Base-by-base conservation (phyloP, 768 basidiomycete genomes). In the Termitomyces eurrhizus region DNA sequence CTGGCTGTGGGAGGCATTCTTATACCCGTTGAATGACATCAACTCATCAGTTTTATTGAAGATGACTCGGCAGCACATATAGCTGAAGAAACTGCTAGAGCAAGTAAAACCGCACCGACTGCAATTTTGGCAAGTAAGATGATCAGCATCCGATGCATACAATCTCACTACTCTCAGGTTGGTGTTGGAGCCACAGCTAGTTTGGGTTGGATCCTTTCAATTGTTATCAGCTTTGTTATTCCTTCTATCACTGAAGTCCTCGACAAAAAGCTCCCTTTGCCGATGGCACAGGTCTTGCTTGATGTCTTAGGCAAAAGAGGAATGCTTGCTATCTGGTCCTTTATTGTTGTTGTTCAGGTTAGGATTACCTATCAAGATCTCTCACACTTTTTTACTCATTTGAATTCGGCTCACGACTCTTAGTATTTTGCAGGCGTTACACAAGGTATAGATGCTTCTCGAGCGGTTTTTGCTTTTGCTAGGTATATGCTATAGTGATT, bases 41-140 rank as follows among this genome's bases (percentile, higher is more conserved):
- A 24, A n/a, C 24, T 62, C 60, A 53, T 45, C 62, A 16, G 11
- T 26, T 41, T 21, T 29, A 4, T 44, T 52, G 29, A 62, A 89
- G 88, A 90, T 63, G 88, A 90, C 66, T 90, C 88, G 39, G 89
- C 89, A 7, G 87, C 86, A 32, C 88, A 90, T 63, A 85, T 90
- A 50, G 82, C 88, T 24, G 88, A 90, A 73, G 89, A 90, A 70
- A 83, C 84, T 1, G 74, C 87, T 3, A 83, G 84, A 50, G 89
- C 88, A 13, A 81, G 81, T 11, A 75, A 77, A 56, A 83, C 84
- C 26, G 88, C 86, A 4, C 89, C 89, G 0, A 80, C 87, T 49
- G 88, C 89, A 0, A 90, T 90, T 64, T 71, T 18, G 79, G 53
- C 5, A 5, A 54, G 53, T 55, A 7, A 2, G 16, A 21, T 32